These are phyloP conservation scores for Kodamaea suecica DNA, from an alignment of 1,139 yeast genomes.

Conservation along the genomic window DNA sequence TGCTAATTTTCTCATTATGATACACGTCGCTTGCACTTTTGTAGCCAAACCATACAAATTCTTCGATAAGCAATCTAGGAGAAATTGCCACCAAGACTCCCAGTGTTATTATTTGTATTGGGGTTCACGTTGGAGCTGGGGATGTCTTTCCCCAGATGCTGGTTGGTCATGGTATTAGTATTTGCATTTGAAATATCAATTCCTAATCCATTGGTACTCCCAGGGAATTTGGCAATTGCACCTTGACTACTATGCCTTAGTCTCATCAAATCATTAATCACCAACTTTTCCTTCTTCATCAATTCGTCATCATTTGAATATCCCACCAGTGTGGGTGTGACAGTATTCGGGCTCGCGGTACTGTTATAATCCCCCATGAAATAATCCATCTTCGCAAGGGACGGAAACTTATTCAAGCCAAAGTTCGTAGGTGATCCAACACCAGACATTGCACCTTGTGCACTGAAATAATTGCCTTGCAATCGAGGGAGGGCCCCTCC, in stretches of 20 bases:
- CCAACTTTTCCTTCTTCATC: slow-evolving; percentile 35
- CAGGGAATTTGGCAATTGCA: background rate
- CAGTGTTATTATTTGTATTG: background rate
- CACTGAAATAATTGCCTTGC: slow-evolving; percentile 1
- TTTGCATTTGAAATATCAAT: background rate
- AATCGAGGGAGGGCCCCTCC: too few relatives aligned
- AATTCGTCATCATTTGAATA: slow-evolving; percentile 15
- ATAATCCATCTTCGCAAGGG: slow-evolving; percentile 30
- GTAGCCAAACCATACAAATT: too few relatives aligned
- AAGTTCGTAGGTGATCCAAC: slow-evolving; percentile 1
- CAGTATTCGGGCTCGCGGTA: slow-evolving; percentile 15
- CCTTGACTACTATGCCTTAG: slow-evolving; percentile 13
- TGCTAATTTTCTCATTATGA: too few relatives aligned
- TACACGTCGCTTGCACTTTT: too few relatives aligned
- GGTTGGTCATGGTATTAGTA: background rate
- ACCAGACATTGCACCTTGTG: slow-evolving; percentile 1
- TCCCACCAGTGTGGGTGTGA: slow-evolving; percentile 11
- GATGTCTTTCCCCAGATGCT: too few relatives aligned
- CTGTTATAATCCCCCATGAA: slow-evolving; percentile 28
- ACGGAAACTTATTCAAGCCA: slow-evolving; percentile 22
- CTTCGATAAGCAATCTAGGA: too few relatives aligned
- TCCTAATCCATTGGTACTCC: background rate
- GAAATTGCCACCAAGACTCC: too few relatives aligned
- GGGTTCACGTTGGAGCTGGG: background rate
- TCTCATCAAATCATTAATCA: slow-evolving; percentile 36